Percentiles rank a stretch among this genome's conserved stretches.
Evolutionary conservation across 2,329 filamentous ascomycete genomes (phyloP).

Genomic region (Aspergillus arachidicola): DNA sequence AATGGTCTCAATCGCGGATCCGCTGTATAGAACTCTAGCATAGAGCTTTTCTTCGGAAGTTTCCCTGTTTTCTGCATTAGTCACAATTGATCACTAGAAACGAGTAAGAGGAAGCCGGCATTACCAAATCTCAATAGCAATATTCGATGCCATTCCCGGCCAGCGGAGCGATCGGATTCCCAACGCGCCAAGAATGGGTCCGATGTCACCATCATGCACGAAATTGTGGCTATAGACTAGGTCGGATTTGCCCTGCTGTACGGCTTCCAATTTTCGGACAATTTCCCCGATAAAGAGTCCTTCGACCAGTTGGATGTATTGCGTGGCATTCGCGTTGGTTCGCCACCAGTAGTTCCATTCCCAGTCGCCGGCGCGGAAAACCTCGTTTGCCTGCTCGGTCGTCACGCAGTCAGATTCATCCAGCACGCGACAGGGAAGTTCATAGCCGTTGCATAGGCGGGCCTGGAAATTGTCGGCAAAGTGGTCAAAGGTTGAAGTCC

Average conservation of each 20-base stretch:
- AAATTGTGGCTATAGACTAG: conserved; percentile 40
- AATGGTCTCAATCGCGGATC: conserved; percentile 31
- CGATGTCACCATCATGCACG: conserved; percentile 43
- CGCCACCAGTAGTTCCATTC: conserved; percentile 48
- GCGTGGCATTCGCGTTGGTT: conserved; percentile 33
- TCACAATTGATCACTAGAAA: fast-evolving
- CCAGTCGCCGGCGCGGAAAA: conserved; percentile 46
- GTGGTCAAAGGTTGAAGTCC: conserved; percentile 42
- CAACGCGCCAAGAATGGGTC: conserved; percentile 37
- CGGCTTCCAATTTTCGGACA: conserved; percentile 32
- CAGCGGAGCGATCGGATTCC: conserved; percentile 41
- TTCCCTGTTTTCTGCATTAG: conserved; percentile 22
- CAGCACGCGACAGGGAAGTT: conserved; percentile 34
- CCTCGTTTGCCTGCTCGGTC: conserved; percentile 34
- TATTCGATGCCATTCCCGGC: conserved; percentile 44
- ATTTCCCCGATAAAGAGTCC: conserved; percentile 44
- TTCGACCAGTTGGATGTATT: conserved; percentile 41
- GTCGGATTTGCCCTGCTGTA: conserved; percentile 23
- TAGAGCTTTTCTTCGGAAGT: conserved; percentile 20
- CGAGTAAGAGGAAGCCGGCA: not conserved
- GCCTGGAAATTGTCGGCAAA: conserved; percentile 46
- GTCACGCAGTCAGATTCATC: conserved; percentile 36
- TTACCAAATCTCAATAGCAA: conserved; percentile 44
- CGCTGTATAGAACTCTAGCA: conserved; percentile 35
- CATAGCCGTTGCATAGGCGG: conserved; percentile 44